Percentiles rank a stretch among this genome's conserved stretches.
Conservation (phyloP, 192 early-diverging fungal species). For the Mortierella claussenii region DNA sequence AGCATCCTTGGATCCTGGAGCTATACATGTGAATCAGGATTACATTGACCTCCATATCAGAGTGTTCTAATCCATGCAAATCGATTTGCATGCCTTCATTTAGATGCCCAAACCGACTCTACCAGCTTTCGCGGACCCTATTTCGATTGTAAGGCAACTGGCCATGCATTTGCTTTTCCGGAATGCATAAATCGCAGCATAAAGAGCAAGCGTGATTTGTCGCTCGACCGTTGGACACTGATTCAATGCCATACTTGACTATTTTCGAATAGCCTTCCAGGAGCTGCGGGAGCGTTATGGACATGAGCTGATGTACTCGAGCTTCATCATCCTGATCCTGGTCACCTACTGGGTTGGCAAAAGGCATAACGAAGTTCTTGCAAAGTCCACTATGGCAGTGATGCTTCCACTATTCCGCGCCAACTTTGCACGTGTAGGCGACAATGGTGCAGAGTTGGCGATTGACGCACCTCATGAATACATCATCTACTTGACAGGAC, state of each 20-base stretch:
- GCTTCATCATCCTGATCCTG: constrained; percentile 32
- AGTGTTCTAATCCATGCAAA: not conserved
- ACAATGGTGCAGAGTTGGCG: constrained; percentile 47
- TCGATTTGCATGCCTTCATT: not conserved
- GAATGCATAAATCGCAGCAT: not conserved
- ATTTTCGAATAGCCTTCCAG: constrained; percentile 15
- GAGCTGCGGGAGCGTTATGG: constrained; percentile 22
- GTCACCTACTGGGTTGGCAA: constrained; percentile 36
- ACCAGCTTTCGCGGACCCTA: not conserved
- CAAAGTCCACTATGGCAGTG: constrained; percentile 53
- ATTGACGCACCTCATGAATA: constrained; percentile 51
- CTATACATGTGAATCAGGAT: too few relatives aligned
- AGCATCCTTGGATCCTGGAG: not conserved
- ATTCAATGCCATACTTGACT: not conserved
- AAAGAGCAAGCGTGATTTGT: too few relatives aligned
- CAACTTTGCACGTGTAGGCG: constrained; percentile 50
- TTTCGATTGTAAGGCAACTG: constrained; percentile 23
- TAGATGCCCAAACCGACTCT: constrained; percentile 16
- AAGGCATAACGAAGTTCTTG: constrained; percentile 44
- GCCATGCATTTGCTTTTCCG: too few relatives aligned
- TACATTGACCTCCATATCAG: too few relatives aligned
- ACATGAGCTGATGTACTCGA: constrained; percentile 32
- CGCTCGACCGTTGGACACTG: not conserved
- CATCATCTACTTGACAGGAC: constrained; percentile 49
- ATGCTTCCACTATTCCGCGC: constrained; percentile 49